Evolutionary conservation across 306 rosid species (phyloP), one percentile per base, ranked within the genome.

Genomic region (Pyrus bretschneideri): DNA sequence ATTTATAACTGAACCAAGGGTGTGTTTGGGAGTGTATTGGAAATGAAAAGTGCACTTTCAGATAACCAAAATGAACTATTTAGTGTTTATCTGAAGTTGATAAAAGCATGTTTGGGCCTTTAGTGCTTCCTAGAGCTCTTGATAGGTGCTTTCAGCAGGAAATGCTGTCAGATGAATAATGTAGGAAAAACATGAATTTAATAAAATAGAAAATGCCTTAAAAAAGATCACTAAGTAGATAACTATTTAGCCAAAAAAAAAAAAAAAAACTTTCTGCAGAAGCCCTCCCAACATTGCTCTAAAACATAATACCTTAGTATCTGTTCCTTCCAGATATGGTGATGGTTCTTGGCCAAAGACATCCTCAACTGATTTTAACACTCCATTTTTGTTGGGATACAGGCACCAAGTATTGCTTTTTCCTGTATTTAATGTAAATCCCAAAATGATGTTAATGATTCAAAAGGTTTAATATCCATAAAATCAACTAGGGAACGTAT

Each of bases 341-440:
- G 82, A 76, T 40, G 76, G 81, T 69, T 81, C 91, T 80, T 84
- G 85, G 79, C 84, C 81, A 79, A 94, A 87, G 22, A 85, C 98
- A 69, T 84, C 86, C 81, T 85, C 82, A 87, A 91, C 95, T 49
- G 97, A 86, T 70, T 85, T 78, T 65, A 85, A 69, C 21, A 57
- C 65, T 27, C 86, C 87, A 59, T 72, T 86, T 79, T 87, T 94
- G 87, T 94, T 94, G 68, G 98, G 98, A 87, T 94, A 94, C 68
- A 94, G 98, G 87, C 97, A 94, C 89, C 95, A 87, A 73, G 92
- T 91, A 19, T 86, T 91, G 68, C 76, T 72, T 82, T 88, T 89
- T 62, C 96, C 98, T 91, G 90, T 71, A 83, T 49, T 57, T 40
- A 73, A 75, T 25, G 12, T 51, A 74, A 78, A 75, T 40, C 14